Evolutionary conservation across 2,329 filamentous ascomycete species (phyloP), one percentile per base, ranked within the genome.

Genomic region (Penicillium psychrosexuale): DNA sequence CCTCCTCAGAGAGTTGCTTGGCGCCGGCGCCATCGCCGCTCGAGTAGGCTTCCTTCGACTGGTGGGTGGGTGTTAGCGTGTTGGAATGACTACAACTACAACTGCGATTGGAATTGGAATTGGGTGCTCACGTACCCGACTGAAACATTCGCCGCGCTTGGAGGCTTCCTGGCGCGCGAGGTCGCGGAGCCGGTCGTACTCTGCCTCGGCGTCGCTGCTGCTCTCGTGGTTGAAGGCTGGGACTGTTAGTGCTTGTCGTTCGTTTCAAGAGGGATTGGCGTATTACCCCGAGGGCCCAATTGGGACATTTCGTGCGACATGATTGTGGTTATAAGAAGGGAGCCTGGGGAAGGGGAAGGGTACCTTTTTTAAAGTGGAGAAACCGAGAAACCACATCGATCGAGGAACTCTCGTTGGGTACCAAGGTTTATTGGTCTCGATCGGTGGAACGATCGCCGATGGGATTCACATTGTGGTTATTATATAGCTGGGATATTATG

Each of bases 141-240:
- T 84, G 69, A 91, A 92, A 77, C 89, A 96, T 49, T 83, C 81
- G 60, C 84, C 84, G 63, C 90, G 88, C 77, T 94, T 90, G 48
- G 81, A 78, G 55, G 88, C 90, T 79, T 96, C 92, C 66, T 85
- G 81, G 60, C 90, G 86, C 17, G 93, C 94, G 17, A 92, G 82
- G 64, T 88, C 86, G 67, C 94, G 90, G 42, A 97, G 83, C 51
- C 90, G 89, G 72, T 97, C 92, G 75, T 97, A 97, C 77, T 97
- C 92, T 64, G 82, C 84, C 78, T 97, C 92, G 52, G 84, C 80
- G 56, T 86, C 82, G 63, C 78, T 78, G 69, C 83, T 84, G 63
- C 86, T 80, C 56, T 81, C 81, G 72, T 91, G 87, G 74, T 87
- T 90, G 78, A 93, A 90, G 74, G 88, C 90, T 92, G 24, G 6